Base-by-base conservation (phyloP, 495 filamentous ascomycete genomes). In the Aspergillus saccharolyticus region DNA sequence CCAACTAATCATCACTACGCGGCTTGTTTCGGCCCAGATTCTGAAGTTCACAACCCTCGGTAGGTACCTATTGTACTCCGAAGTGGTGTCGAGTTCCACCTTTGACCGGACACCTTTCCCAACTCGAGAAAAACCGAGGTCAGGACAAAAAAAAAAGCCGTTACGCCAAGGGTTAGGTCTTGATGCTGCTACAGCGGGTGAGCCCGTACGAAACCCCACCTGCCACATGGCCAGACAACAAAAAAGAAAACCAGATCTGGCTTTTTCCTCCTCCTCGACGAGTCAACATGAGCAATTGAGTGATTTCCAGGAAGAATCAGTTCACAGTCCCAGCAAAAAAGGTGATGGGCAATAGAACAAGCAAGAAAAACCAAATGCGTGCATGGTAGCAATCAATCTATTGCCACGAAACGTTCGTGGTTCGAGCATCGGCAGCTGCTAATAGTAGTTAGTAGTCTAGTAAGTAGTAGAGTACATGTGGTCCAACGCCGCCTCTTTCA, bases 161-260 rank as follows among this genome's bases (percentile, higher is more conserved):
- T 76, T 76, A 70, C 62, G 68, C 68, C 69, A 69, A 70, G 63
- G 59, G 47, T 56, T 61, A 52, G 48, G 53, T 45, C 54, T 52
- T 46, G 50, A 54, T 59, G 57, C 66, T 63, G 59, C 63, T 63
- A 63, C 62, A 64, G 54, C 72, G 69, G 72, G 68, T 69, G 61
- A 68, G 65, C 70, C 72, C 72, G 69, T 69, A 64, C 60, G 45
- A 60, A 65, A 66, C 66, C 62, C 63, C 66, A 66, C 66, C 58
- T 52, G 62, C 66, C 64, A 70, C 63, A 67, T 70, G 67, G 67
- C 56, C 56, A 52, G 56, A 58, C 44, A 59, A 50, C 33, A 39
- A 39, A 39, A 39, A 12, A 12, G 25, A 9, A 28, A 60, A 52
- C 22, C 30, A 39, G 52, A 56, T 44, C 9, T 28, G 9, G 25